Evolutionary conservation across 2,329 filamentous ascomycete genomes (phyloP).

Genomic region (Chrysosporium queenslandicum): DNA sequence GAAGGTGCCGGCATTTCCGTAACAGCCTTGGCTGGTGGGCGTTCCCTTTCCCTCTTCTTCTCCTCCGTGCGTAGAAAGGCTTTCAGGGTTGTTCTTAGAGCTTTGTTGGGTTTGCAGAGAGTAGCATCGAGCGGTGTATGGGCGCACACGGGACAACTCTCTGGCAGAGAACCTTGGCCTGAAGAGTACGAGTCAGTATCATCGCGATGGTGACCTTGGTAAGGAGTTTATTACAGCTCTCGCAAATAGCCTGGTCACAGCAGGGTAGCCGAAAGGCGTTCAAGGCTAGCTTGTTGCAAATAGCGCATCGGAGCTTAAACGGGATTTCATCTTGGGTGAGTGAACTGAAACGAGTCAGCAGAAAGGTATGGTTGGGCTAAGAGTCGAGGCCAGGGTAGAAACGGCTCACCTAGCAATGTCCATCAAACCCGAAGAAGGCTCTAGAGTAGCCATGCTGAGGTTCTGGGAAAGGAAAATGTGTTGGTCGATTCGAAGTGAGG

Average conservation of each 20-base stretch:
- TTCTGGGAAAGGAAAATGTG: neutral
- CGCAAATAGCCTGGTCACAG: constrained; percentile 91
- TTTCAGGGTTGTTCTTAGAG: constrained; percentile 81
- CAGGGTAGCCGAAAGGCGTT: constrained; percentile 88
- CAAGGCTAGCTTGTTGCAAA: constrained; percentile 80
- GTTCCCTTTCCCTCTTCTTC: constrained; percentile 68
- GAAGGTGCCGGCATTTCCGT: constrained; percentile 18
- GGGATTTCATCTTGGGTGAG: constrained; percentile 76
- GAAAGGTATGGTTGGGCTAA: neutral
- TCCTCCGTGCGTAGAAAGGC: constrained; percentile 85
- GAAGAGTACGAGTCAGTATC: constrained; percentile 2
- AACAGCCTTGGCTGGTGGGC: constrained; percentile 30
- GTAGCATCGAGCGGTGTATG: constrained; percentile 79
- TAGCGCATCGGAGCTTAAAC: constrained; percentile 90
- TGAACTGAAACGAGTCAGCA: constrained; percentile 45
- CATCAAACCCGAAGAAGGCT: constrained; percentile 34
- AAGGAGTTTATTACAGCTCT: constrained; percentile 56
- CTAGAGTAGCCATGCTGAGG: constrained; percentile 30
- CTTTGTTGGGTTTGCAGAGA: constrained; percentile 81
- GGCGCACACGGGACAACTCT: constrained; percentile 83
- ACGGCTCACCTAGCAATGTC: constrained; percentile 34
- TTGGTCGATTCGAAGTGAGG: neutral
- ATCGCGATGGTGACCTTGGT: too few species aligned
- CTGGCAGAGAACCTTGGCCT: constrained; percentile 67
- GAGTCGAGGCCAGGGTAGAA: neutral